These are phyloP conservation scores for Fraxinus floribunda DNA, from an alignment of 305 asterid genomes.

Conservation along the genomic window DNA sequence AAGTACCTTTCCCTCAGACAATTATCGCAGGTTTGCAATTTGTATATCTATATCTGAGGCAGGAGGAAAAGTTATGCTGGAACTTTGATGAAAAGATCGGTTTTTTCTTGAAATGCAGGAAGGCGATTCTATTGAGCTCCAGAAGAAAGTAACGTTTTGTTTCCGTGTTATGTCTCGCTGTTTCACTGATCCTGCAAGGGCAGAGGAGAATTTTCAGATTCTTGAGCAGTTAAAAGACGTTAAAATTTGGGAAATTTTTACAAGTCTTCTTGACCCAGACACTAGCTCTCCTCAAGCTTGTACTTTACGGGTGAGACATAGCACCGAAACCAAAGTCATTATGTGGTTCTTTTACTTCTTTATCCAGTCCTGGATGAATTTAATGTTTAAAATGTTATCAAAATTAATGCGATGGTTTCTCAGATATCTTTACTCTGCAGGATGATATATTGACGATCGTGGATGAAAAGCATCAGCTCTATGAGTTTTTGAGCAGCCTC, in stretches of 20 bases:
- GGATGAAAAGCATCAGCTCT: conserved; percentile 73
- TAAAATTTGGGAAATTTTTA: conserved; percentile 65
- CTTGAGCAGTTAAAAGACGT: conserved; percentile 87
- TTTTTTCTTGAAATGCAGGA: conserved; percentile 53
- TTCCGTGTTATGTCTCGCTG: conserved; percentile 90
- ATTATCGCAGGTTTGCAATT: conserved; percentile 60
- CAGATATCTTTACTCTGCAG: conserved; percentile 46
- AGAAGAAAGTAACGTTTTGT: conserved; percentile 66
- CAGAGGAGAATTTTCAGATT: conserved; percentile 80
- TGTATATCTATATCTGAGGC: conserved; percentile 19
- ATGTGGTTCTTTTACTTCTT: conserved; percentile 14
- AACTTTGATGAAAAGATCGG: conserved; percentile 10
- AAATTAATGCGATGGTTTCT: conserved; percentile 22
- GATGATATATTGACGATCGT: conserved; percentile 64
- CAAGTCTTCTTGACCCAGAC: conserved; percentile 69
- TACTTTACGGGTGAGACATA: conserved; percentile 65
- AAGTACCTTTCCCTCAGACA: conserved; percentile 75
- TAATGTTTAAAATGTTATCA: background rate
- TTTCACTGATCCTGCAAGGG: conserved; percentile 72
- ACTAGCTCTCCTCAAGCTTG: conserved; percentile 54
- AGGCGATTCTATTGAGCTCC: conserved; percentile 67
- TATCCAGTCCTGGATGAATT: conserved; percentile 8
- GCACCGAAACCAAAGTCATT: conserved; percentile 19
- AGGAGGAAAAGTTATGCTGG: background rate
- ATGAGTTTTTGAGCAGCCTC: conserved; percentile 69